These are phyloP conservation scores for Hortaea werneckii DNA, from an alignment of 2,329 filamentous ascomycete species.

Conservation along the genomic window DNA sequence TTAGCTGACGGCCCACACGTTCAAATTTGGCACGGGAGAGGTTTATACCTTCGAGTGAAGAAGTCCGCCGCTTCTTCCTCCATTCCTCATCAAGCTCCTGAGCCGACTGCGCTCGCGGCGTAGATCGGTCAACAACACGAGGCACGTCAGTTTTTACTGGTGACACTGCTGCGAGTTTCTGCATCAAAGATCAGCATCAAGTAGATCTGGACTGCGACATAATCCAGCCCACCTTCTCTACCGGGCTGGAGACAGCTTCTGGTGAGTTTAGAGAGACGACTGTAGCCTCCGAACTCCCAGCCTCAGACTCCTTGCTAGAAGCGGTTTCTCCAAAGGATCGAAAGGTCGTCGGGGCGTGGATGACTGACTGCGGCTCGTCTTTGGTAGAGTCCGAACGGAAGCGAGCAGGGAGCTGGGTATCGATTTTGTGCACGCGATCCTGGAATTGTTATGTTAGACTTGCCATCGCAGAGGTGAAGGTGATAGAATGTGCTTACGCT, in stretches of 20 bases:
- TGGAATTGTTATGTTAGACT: constrained; percentile 6
- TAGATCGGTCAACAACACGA: constrained; percentile 53
- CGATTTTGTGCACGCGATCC: constrained; percentile 33
- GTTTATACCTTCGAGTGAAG: constrained; percentile 62
- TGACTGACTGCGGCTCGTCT: constrained; percentile 79
- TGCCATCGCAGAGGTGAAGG: no score
- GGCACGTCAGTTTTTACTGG: constrained; percentile 67
- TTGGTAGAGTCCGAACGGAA: constrained; percentile 44
- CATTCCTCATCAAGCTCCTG: constrained; percentile 57
- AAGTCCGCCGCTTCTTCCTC: constrained; percentile 50
- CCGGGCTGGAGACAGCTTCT: constrained; percentile 21
- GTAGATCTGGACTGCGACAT: no score
- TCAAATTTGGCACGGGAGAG: background rate
- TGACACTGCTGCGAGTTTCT: constrained; percentile 41
- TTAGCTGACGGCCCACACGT: constrained; percentile 9
- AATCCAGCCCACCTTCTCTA: constrained; percentile 20
- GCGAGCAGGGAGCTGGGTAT: constrained; percentile 33
- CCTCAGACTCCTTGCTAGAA: constrained; percentile 8
- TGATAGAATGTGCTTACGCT: background rate
- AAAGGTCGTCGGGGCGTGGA: constrained; percentile 80
- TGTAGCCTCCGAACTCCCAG: constrained; percentile 14
- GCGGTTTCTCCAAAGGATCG: constrained; percentile 51
- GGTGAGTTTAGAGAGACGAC: constrained; percentile 28
- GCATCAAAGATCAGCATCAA: constrained; percentile 1
- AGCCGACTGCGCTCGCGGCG: constrained; percentile 73